phyloP scores from a whole-genome alignment of 169 alveolate species.

The Hepatocystis sp. region DNA sequence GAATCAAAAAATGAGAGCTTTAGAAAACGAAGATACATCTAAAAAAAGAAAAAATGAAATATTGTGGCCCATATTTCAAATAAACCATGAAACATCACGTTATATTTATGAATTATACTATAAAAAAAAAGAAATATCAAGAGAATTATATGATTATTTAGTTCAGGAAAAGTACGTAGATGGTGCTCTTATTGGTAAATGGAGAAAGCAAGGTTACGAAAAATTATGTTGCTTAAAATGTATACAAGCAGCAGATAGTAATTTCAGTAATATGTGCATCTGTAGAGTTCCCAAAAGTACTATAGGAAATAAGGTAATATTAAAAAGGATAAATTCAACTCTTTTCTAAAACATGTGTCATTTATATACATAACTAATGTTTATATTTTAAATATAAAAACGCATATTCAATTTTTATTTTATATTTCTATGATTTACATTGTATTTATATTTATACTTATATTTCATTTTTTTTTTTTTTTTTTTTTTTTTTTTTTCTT shows the following conservation, averaged over 20 bases:
- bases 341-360: too few relatives aligned
- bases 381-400: too few relatives aligned
- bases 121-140: conserved; percentile 94
- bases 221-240: conserved; percentile 97
- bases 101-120: conserved; percentile 95
- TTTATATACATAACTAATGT: too few relatives aligned
- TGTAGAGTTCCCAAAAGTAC: conserved; percentile 99
- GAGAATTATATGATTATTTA: conserved; percentile 98
- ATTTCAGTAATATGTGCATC: conserved; percentile 97
- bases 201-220: conserved; percentile 99
- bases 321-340: not conserved
- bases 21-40: conserved; percentile 94
- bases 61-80: conserved; percentile 97
- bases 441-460: too few relatives aligned
- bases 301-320: conserved; percentile 88
- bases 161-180: conserved; percentile 97
- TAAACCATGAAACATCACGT: conserved; percentile 97
- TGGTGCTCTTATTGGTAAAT: conserved; percentile 97
- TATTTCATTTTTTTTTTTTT: too few relatives aligned
- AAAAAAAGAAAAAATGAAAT: conserved; percentile 97
- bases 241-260: conserved; percentile 93
- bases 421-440: too few relatives aligned
- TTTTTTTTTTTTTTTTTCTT: not conserved
- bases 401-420: too few relatives aligned
- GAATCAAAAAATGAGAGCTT: conserved; percentile 95